Evolutionary conservation across 371 early-diverging fungal genomes (phyloP).

Genomic region (Mortierella polycephala): DNA sequence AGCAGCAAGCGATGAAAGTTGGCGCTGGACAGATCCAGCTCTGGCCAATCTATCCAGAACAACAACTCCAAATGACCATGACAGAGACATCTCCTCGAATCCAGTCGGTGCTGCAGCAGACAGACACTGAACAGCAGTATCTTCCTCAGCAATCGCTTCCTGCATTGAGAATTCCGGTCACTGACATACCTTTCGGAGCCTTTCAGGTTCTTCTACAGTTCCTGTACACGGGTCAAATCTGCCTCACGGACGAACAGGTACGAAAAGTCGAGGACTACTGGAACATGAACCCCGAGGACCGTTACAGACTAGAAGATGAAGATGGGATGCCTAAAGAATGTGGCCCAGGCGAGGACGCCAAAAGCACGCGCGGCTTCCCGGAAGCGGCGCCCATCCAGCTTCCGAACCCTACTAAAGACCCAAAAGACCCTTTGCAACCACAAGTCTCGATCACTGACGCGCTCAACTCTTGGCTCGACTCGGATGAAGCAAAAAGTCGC

Average conservation of each 20-base stretch:
- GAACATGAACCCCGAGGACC: conserved; percentile 1
- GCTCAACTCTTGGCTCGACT: no score
- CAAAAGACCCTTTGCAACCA: no score
- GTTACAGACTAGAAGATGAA: not conserved
- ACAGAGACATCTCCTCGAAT: no score
- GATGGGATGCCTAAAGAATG: not conserved
- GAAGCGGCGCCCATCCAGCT: no score
- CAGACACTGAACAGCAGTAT: not conserved
- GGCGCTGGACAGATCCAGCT: not conserved
- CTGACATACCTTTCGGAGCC: conserved; percentile 7
- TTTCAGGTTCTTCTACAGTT: conserved; percentile 32
- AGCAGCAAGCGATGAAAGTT: not conserved
- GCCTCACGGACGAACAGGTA: conserved; percentile 14
- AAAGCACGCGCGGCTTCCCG: no score
- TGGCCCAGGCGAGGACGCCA: no score
- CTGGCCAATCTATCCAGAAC: not conserved
- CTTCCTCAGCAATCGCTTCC: conserved; percentile 3
- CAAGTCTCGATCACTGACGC: no score
- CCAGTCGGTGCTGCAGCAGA: not conserved
- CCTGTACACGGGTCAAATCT: conserved; percentile 25
- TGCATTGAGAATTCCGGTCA: conserved; percentile 19
- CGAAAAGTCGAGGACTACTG: conserved; percentile 2
- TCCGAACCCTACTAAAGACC: no score
- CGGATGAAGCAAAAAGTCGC: no score
- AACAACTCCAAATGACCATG: not conserved